A percentile compares a stretch with the other conserved stretches of the same genome.
Conservation (phyloP, 805 yeast species). For the Nakazawaea sp. region DNA sequence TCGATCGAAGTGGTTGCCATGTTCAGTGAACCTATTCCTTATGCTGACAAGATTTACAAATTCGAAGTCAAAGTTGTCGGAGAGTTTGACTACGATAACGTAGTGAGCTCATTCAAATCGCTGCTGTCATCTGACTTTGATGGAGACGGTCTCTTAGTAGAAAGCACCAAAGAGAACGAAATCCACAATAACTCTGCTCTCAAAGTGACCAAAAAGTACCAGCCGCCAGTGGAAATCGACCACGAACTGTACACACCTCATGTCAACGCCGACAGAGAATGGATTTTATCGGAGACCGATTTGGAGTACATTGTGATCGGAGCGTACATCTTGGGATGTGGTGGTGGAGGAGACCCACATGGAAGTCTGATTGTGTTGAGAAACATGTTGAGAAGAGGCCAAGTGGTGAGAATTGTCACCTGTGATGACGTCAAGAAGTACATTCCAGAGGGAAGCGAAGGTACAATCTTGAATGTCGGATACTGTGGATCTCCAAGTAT, state of each 20-base stretch:
- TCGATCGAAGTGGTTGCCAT: conserved; percentile 20
- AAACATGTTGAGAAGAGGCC: conserved; percentile 27
- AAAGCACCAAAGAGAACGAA: neutral
- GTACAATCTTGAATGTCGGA: conserved; percentile 27
- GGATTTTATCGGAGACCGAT: conserved; percentile 34
- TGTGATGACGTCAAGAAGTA: conserved; percentile 19
- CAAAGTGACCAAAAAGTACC: conserved; percentile 16
- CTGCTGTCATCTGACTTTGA: too few species aligned
- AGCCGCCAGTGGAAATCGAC: conserved; percentile 13
- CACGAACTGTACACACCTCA: conserved; percentile 25
- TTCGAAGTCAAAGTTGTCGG: conserved; percentile 10
- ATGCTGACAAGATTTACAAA: conserved; percentile 24
- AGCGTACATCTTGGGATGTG: conserved; percentile 39
- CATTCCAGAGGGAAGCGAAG: conserved; percentile 23
- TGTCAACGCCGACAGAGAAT: conserved; percentile 21
- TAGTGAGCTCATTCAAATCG: too few species aligned
- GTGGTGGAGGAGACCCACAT: conserved; percentile 43
- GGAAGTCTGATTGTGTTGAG: conserved; percentile 26
- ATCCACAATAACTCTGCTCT: conserved; percentile 10
- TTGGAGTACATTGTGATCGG: conserved; percentile 35
- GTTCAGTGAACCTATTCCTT: conserved; percentile 24
- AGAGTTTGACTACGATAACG: conserved; percentile 18
- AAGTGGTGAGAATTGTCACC: conserved; percentile 25
- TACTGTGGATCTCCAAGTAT: conserved; percentile 40
- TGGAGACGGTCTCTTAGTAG: too few species aligned